phyloP scores from a whole-genome alignment of 495 filamentous ascomycete species.

The Annulohypoxylon maeteangense region DNA sequence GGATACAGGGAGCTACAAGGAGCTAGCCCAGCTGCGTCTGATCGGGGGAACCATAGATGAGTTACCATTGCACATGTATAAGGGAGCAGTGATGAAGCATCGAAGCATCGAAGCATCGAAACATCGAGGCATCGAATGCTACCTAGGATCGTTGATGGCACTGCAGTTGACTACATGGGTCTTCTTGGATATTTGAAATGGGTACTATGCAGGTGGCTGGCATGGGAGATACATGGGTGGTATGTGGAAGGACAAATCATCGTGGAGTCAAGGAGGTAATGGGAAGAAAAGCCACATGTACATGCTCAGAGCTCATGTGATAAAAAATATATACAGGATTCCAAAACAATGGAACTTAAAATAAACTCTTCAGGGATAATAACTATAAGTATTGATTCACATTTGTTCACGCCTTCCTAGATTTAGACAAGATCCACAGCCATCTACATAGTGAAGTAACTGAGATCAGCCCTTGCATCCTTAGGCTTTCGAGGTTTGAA shows the following conservation, averaged over 20 bases:
- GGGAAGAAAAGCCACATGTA: neutral
- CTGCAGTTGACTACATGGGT: neutral
- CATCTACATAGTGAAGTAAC: conserved; percentile 3
- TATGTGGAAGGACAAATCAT: neutral
- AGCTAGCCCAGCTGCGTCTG: conserved; percentile 16
- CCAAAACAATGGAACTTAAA: neutral
- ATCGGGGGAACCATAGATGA: conserved; percentile 2
- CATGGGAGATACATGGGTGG: neutral
- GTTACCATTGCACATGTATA: neutral
- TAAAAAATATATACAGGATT: neutral
- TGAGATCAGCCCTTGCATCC: neutral
- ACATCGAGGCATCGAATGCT: neutral
- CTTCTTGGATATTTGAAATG: neutral
- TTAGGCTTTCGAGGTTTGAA: neutral
- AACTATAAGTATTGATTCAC: neutral
- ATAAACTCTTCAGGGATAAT: neutral
- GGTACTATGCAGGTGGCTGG: neutral
- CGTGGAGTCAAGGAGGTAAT: neutral
- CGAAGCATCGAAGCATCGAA: neutral
- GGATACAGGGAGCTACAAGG: conserved; percentile 5
- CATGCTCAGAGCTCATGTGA: neutral
- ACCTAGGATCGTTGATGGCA: neutral
- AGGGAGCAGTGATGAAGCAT: neutral
- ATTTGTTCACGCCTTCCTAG: conserved; percentile 5
- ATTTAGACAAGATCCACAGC: conserved; percentile 1